Evolutionary conservation across 139 green algal genomes (phyloP).

Genomic region (Nannochloris sp.): DNA sequence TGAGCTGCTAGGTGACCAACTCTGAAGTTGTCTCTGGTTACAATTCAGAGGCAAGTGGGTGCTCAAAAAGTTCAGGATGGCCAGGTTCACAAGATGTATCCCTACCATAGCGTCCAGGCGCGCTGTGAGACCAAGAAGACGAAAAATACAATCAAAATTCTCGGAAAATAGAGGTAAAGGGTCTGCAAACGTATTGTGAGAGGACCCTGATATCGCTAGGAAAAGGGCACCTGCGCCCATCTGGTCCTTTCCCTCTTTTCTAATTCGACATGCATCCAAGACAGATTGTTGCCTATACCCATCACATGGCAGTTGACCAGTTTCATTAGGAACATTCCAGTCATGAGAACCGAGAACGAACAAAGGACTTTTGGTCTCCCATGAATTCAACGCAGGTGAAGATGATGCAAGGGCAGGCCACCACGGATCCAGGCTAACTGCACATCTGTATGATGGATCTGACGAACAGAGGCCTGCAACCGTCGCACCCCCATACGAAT

Average conservation of each 20-base stretch:
- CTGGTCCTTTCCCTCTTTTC: not conserved
- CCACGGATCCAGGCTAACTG: constrained; percentile 49
- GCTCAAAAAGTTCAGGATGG: constrained; percentile 29
- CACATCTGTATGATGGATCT: constrained; percentile 28
- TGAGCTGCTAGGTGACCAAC: constrained; percentile 4
- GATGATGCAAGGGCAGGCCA: constrained; percentile 31
- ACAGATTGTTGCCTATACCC: constrained; percentile 32
- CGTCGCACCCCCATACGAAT: constrained; percentile 54
- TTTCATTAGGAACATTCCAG: constrained; percentile 49
- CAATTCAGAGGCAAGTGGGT: constrained; percentile 24
- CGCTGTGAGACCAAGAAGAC: constrained; percentile 17
- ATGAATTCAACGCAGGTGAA: constrained; percentile 13
- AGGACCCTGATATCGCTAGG: constrained; percentile 23
- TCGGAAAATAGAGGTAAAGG: constrained; percentile 17
- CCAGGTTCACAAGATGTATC: constrained; percentile 18
- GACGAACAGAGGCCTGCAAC: constrained; percentile 26
- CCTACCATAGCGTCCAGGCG: constrained; percentile 33
- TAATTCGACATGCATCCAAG: constrained; percentile 26
- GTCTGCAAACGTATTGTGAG: constrained; percentile 41
- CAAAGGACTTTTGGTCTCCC: constrained; percentile 28
- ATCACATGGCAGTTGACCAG: constrained; percentile 36
- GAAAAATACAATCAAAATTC: constrained; percentile 14
- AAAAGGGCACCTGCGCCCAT: constrained; percentile 25
- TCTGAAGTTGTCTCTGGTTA: constrained; percentile 10
- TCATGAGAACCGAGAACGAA: constrained; percentile 46